Percentiles rank a stretch among this genome's conserved stretches.
Conservation (phyloP, 192 early-diverging fungal genomes). For the Linnemannia elongata region DNA sequence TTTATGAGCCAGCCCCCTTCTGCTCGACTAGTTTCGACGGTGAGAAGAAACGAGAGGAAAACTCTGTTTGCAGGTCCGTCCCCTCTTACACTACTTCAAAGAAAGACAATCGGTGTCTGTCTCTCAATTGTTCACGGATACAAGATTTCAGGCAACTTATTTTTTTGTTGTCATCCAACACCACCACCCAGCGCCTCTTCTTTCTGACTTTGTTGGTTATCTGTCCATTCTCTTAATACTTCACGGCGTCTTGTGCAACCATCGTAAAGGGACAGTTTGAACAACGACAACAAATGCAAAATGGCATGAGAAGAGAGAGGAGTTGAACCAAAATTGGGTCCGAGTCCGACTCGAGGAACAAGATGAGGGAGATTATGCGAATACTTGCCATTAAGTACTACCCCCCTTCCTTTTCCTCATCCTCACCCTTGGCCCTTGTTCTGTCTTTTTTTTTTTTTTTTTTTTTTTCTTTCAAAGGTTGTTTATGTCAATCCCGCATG, state of each 20-base stretch:
- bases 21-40: too few species aligned
- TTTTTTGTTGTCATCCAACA: neutral
- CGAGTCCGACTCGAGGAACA: neutral
- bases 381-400: neutral
- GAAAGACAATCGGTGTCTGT: neutral
- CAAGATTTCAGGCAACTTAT: neutral
- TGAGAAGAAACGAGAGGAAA: neutral
- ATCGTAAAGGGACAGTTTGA: neutral
- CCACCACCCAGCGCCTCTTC: neutral
- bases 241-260: neutral
- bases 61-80: slow-evolving; percentile 6
- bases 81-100: neutral
- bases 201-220: neutral
- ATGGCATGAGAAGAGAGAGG: neutral
- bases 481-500: neutral
- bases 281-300: neutral
- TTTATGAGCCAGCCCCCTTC: neutral
- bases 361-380: neutral
- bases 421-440: neutral
- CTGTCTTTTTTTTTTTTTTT: neutral
- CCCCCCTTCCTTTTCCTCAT: neutral
- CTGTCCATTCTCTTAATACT: neutral
- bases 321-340: slow-evolving; percentile 4
- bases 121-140: slow-evolving; percentile 6
- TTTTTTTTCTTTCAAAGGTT: too few species aligned